Conservation (phyloP, 176 grass and related monocot genomes). For the Carex cristatella region DNA sequence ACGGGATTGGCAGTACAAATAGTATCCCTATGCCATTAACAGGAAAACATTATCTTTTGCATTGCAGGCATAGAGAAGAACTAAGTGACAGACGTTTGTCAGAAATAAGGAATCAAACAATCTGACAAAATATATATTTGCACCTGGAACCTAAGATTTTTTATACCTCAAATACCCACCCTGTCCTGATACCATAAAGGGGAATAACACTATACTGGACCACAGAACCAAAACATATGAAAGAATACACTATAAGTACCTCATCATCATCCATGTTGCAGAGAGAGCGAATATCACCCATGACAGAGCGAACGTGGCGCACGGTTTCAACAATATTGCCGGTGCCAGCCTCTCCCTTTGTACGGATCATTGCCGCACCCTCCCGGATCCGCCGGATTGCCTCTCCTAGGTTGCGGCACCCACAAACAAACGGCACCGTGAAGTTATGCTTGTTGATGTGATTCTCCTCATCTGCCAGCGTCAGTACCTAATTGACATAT, state of each 20-base stretch:
- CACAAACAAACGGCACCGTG: slow-evolving; percentile 32
- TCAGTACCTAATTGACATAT: slow-evolving; percentile 29
- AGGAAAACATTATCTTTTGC: not conserved
- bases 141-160: not conserved
- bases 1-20: not conserved
- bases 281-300: slow-evolving; percentile 53
- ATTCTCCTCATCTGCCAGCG: slow-evolving; percentile 23
- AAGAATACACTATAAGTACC: slow-evolving; percentile 24
- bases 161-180: not conserved
- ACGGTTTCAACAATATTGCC: slow-evolving; percentile 32
- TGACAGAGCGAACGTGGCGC: slow-evolving; percentile 61
- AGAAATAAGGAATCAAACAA: not conserved
- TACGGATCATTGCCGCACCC: slow-evolving; percentile 30
- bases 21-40: not conserved
- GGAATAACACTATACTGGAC: not conserved
- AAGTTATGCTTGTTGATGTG: slow-evolving; percentile 37
- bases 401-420: slow-evolving; percentile 29
- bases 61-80: not conserved
- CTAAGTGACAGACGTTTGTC: not conserved
- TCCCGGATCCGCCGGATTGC: slow-evolving; percentile 25
- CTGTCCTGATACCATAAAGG: not conserved
- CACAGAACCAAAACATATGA: not conserved
- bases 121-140: not conserved
- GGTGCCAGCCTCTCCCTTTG: slow-evolving; percentile 34
- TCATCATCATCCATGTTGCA: slow-evolving; percentile 74